phyloP scores from a whole-genome alignment of 176 grass and related monocot genomes.

The Oryza brachyantha region DNA sequence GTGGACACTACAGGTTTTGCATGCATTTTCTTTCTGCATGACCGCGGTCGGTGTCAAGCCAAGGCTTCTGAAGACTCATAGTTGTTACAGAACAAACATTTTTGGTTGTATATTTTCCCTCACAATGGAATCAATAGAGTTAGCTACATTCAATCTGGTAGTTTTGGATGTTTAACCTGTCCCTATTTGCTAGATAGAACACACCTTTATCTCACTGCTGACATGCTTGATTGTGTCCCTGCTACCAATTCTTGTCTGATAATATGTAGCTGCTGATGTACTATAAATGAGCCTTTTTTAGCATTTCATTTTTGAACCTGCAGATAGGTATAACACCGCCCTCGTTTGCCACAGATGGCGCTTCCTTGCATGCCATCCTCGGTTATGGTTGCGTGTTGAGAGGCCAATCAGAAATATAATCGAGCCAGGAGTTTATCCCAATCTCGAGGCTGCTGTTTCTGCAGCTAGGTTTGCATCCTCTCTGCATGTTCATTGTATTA shows the following conservation, averaged over 20 bases:
- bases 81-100: not conserved
- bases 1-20: too few species aligned
- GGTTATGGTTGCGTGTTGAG: constrained; percentile 88
- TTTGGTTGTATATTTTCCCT: not conserved
- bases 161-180: not conserved
- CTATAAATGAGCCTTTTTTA: constrained; percentile 62
- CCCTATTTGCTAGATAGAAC: not conserved
- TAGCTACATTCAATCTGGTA: not conserved
- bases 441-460: constrained; percentile 78
- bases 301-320: constrained; percentile 70
- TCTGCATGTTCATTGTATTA: not conserved
- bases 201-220: not conserved
- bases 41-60: too few species aligned
- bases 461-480: constrained; percentile 64
- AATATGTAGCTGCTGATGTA: not conserved
- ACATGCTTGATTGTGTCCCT: constrained; percentile 1
- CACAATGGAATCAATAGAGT: not conserved
- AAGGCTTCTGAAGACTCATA: too few species aligned
- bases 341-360: constrained; percentile 99
- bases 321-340: constrained; percentile 99
- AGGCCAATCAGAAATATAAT: constrained; percentile 59
- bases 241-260: not conserved
- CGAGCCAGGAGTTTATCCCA: constrained; percentile 79
- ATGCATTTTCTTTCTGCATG: too few species aligned
- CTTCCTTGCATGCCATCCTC: constrained; percentile 84